A percentile compares a stretch with the other conserved stretches of the same genome.
Conservation (phyloP, 208 protist species). For the Crithidia brevicula region DNA sequence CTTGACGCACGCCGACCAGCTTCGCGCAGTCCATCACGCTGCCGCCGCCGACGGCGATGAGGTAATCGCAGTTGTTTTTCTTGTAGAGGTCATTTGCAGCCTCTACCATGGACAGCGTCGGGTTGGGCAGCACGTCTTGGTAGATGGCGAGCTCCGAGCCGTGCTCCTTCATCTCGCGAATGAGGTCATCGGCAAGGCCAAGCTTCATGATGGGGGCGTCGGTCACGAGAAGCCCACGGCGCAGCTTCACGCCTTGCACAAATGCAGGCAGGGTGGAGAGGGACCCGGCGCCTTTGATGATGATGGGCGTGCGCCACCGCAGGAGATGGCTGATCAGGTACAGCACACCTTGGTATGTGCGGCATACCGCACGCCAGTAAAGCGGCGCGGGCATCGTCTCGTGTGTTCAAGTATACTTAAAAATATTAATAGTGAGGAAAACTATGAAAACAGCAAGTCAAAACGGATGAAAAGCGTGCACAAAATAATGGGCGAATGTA, state of each 20-base stretch:
- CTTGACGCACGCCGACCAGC: constrained; percentile 68
- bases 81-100: constrained; percentile 41
- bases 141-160: constrained; percentile 46
- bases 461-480: too few species aligned
- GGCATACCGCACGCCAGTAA: constrained; percentile 37
- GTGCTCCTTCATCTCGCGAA: constrained; percentile 39
- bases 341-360: constrained; percentile 31
- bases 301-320: constrained; percentile 37
- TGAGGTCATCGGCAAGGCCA: constrained; percentile 44
- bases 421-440: background rate
- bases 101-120: constrained; percentile 51
- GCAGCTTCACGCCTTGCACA: constrained; percentile 39
- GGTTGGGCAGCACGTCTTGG: constrained; percentile 58
- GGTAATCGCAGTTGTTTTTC: constrained; percentile 47
- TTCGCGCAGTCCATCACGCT: constrained; percentile 89
- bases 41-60: constrained; percentile 87
- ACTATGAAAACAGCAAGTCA: background rate
- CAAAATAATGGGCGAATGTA: too few species aligned
- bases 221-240: constrained; percentile 52
- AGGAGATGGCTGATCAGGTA: constrained; percentile 37
- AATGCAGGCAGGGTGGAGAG: constrained; percentile 39
- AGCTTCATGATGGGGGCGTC: constrained; percentile 60
- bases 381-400: constrained; percentile 42
- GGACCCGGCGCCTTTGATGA: constrained; percentile 43
- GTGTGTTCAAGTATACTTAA: background rate